Conservation (phyloP, 2,329 filamentous ascomycete species). For the Aspergillus vadensis region DNA sequence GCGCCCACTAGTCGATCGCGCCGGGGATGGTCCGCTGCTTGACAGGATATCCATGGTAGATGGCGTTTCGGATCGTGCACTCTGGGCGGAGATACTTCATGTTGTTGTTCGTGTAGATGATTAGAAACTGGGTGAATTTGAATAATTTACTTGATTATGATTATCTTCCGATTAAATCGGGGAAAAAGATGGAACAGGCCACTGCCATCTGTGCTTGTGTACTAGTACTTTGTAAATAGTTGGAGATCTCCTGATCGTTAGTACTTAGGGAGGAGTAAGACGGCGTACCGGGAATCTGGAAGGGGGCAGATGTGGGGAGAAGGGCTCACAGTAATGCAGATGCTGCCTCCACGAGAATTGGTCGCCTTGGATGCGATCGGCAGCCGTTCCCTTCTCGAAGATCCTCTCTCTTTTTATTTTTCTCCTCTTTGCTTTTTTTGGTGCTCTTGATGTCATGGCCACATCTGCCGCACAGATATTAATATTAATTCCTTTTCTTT, state of each 20-base stretch:
- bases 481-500: not conserved
- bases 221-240: too few species aligned
- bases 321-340: not conserved
- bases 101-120: not conserved
- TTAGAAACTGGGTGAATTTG: not conserved
- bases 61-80: not conserved
- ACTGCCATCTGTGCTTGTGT: too few species aligned
- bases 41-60: not conserved
- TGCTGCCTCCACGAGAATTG: constrained; percentile 1
- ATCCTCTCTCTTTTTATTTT: not conserved
- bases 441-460: not conserved
- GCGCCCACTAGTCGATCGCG: constrained; percentile 14
- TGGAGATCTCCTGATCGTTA: too few species aligned
- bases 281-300: not conserved
- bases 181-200: too few species aligned
- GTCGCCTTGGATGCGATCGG: not conserved
- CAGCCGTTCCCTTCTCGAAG: not conserved
- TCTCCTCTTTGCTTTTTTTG: not conserved
- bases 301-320: not conserved
- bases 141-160: too few species aligned
- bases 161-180: too few species aligned
- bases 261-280: too few species aligned
- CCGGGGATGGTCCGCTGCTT: not conserved
- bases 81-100: too few species aligned
- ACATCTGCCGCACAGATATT: not conserved